These are phyloP conservation scores for Austroboletus niveus DNA, from an alignment of 1,284 basidiomycete species.

Conservation along the genomic window DNA sequence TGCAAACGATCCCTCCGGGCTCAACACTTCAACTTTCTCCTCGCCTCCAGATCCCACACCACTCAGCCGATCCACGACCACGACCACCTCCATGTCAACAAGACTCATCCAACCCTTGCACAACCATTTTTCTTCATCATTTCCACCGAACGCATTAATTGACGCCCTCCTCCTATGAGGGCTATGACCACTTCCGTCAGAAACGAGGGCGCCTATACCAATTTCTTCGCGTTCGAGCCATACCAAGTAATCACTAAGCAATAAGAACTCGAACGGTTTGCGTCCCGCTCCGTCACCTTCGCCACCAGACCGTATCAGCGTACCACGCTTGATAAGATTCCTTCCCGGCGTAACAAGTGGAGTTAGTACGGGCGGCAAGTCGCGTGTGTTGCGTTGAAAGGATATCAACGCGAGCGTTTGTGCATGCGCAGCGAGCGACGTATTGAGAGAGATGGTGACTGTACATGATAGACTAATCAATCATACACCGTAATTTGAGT, in stretches of 20 bases:
- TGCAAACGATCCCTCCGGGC: slow-evolving; percentile 76
- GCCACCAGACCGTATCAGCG: slow-evolving; percentile 40
- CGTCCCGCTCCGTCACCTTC: slow-evolving; percentile 25
- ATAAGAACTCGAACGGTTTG: slow-evolving; percentile 60
- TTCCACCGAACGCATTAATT: slow-evolving; percentile 14
- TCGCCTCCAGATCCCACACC: slow-evolving; percentile 30
- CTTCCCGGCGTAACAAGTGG: slow-evolving; percentile 74
- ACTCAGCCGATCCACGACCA: slow-evolving; percentile 42
- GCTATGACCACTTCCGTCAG: slow-evolving; percentile 18
- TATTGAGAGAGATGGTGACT: slow-evolving; percentile 80
- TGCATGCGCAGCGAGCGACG: slow-evolving; percentile 73
- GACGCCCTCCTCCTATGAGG: slow-evolving; percentile 24
- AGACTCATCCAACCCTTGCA: slow-evolving; percentile 69
- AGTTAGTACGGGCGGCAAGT: slow-evolving; percentile 60
- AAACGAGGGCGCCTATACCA: slow-evolving; percentile 11
- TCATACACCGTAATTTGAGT: background rate
- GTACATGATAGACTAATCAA: background rate
- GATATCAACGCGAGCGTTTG: slow-evolving; percentile 72
- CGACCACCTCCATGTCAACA: slow-evolving; percentile 74
- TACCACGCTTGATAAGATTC: slow-evolving; percentile 67
- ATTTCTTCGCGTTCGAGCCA: slow-evolving; percentile 61
- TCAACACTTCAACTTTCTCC: slow-evolving; percentile 67
- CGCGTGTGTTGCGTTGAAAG: slow-evolving; percentile 71
- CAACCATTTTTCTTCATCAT: slow-evolving; percentile 54
- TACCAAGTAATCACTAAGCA: slow-evolving; percentile 79